Conservation (phyloP, 257 asterid genomes). For the Schizonepeta tenuifolia region DNA sequence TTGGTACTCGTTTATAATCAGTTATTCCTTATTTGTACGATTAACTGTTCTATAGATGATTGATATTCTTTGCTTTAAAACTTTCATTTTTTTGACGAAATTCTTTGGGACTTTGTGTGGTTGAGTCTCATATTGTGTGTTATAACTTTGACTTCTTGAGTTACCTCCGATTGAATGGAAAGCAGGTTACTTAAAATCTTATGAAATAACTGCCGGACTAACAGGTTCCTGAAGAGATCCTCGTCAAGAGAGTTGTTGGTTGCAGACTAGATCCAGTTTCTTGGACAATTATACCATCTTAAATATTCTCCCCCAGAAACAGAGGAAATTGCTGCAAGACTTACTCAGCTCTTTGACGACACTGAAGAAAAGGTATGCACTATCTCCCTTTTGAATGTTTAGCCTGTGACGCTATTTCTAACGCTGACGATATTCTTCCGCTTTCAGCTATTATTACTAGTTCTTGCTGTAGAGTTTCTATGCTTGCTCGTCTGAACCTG, state of each 20-base stretch:
- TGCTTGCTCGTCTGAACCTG: no score
- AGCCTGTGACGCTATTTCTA: background rate
- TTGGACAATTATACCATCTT: slow-evolving; percentile 93
- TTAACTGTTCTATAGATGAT: background rate
- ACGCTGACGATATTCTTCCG: background rate
- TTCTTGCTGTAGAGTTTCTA: no score
- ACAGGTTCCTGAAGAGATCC: slow-evolving; percentile 90
- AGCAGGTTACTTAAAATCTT: slow-evolving; percentile 1
- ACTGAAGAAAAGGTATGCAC: slow-evolving; percentile 85
- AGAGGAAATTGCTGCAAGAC: slow-evolving; percentile 89
- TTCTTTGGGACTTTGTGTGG: slow-evolving; percentile 11
- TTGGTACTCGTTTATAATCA: slow-evolving; percentile 30
- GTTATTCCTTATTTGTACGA: background rate
- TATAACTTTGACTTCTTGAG: slow-evolving; percentile 8
- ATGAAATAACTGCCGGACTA: background rate
- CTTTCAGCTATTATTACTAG: no score
- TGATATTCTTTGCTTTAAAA: background rate
- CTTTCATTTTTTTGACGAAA: background rate
- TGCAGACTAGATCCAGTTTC: slow-evolving; percentile 94
- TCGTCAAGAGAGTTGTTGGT: slow-evolving; percentile 94
- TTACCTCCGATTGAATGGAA: slow-evolving; percentile 4
- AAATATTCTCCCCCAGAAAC: slow-evolving; percentile 93
- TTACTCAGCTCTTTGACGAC: slow-evolving; percentile 96
- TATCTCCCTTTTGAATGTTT: slow-evolving; percentile 8
- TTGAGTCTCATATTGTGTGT: slow-evolving; percentile 15